These are phyloP conservation scores for Thuja plicata DNA, from an alignment of 83 land plant species.

Conservation along the genomic window DNA sequence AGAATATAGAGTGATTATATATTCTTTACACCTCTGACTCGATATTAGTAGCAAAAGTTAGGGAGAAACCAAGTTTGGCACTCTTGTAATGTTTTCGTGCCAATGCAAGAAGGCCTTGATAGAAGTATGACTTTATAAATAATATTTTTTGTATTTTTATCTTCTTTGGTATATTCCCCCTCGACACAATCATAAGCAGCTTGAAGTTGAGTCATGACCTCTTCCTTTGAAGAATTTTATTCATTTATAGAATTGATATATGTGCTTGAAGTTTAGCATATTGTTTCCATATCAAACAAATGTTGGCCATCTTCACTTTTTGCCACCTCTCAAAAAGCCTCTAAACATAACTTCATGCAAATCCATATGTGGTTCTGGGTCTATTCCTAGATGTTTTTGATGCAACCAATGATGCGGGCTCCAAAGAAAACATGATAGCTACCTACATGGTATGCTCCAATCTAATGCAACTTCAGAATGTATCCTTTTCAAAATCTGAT, in stretches of 20 bases:
- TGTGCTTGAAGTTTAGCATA: too few species aligned
- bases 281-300: constrained; percentile 55
- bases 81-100: constrained; percentile 71
- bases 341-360: constrained; percentile 69
- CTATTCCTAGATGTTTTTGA: constrained; percentile 66
- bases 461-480: too few species aligned
- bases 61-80: constrained; percentile 72
- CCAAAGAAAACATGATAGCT: too few species aligned
- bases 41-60: constrained; percentile 43
- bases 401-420: too few species aligned
- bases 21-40: constrained; percentile 54
- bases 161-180: constrained; percentile 51
- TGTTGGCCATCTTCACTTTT: constrained; percentile 64
- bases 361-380: constrained; percentile 63
- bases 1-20: too few species aligned
- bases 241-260: too few species aligned
- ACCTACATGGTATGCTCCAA: too few species aligned
- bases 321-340: constrained; percentile 70
- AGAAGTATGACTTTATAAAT: constrained; percentile 69
- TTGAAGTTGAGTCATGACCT: constrained; percentile 36
- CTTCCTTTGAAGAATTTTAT: constrained; percentile 46
- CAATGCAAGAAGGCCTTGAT: constrained; percentile 70
- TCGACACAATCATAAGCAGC: constrained; percentile 65
- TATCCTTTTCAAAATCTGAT: too few species aligned
- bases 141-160: constrained; percentile 40